A percentile compares a stretch with the other conserved stretches of the same genome.
These are phyloP conservation scores for Iris macrosiphon DNA, from an alignment of 106 monocot species.

Conservation along the genomic window DNA sequence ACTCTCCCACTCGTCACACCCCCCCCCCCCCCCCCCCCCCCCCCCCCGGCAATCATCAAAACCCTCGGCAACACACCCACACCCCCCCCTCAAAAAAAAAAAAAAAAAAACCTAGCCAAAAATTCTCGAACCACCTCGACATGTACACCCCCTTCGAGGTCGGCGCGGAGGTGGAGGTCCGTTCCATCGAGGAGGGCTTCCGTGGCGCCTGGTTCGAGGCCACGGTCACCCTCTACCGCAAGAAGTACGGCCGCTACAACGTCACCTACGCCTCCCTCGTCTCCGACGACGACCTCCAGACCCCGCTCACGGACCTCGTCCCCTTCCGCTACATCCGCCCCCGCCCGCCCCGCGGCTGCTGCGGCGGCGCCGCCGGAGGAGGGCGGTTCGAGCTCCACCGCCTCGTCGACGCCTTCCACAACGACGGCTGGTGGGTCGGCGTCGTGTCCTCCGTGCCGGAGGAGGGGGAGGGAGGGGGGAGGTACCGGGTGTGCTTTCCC, in stretches of 20 bases:
- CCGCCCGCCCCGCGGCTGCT: constrained; percentile 9
- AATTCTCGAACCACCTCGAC: no score
- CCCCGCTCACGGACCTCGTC: constrained; percentile 29
- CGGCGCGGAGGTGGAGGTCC: constrained; percentile 42
- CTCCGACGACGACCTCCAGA: constrained; percentile 5
- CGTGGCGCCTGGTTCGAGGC: constrained; percentile 48
- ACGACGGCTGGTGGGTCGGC: constrained; percentile 67
- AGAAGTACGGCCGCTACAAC: constrained; percentile 17
- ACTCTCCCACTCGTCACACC: no score
- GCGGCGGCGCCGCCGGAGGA: background rate
- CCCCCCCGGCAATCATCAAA: no score
- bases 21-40: no score
- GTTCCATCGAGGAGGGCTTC: constrained; percentile 35
- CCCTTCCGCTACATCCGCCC: constrained; percentile 26
- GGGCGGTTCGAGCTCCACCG: constrained; percentile 12
- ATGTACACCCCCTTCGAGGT: no score
- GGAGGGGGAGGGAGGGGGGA: background rate
- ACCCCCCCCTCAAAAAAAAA: no score
- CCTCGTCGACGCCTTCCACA: constrained; percentile 44
- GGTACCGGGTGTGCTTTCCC: constrained; percentile 9
- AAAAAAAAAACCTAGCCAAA: no score
- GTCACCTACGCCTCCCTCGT: constrained; percentile 32
- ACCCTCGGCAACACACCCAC: no score
- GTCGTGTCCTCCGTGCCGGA: constrained; percentile 4
- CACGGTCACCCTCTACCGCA: constrained; percentile 12